phyloP scores from a whole-genome alignment of 805 yeast genomes.

The Starmerella stellata region DNA sequence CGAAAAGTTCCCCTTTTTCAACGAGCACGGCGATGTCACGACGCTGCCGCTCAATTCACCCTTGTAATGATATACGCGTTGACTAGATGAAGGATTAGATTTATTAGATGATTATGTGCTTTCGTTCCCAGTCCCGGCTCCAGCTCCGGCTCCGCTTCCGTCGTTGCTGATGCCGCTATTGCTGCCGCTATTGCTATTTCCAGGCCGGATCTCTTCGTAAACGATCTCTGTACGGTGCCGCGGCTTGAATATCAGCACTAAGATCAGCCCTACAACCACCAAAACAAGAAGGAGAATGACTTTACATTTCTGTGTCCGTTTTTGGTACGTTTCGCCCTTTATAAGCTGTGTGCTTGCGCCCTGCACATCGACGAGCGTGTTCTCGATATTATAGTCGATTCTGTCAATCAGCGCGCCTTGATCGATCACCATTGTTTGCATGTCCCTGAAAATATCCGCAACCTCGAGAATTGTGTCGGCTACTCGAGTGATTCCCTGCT shows the following conservation, averaged over 20 bases:
- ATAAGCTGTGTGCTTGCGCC: constrained; percentile 61
- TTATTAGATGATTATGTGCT: no score
- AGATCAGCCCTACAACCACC: constrained; percentile 50
- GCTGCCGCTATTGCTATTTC: not conserved
- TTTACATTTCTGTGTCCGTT: constrained; percentile 79
- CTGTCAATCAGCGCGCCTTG: constrained; percentile 90
- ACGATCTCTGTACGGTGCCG: constrained; percentile 9
- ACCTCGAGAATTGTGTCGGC: constrained; percentile 92
- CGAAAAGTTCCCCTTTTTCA: constrained; percentile 14
- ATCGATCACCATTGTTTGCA: constrained; percentile 80
- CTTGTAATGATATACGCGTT: no score
- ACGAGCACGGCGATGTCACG: no score
- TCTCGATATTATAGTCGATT: constrained; percentile 77
- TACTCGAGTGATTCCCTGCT: constrained; percentile 70
- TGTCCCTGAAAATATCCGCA: constrained; percentile 78
- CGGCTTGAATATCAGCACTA: constrained; percentile 47
- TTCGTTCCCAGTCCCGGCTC: no score
- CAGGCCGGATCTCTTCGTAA: constrained; percentile 3
- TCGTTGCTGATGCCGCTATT: not conserved
- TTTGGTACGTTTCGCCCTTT: constrained; percentile 65
- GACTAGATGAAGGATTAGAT: no score
- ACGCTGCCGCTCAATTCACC: no score
- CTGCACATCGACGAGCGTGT: constrained; percentile 57
- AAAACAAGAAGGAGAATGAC: constrained; percentile 56
- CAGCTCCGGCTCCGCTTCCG: no score